Conservation (phyloP, 2,329 filamentous ascomycete genomes). For the Septoria linicola region DNA sequence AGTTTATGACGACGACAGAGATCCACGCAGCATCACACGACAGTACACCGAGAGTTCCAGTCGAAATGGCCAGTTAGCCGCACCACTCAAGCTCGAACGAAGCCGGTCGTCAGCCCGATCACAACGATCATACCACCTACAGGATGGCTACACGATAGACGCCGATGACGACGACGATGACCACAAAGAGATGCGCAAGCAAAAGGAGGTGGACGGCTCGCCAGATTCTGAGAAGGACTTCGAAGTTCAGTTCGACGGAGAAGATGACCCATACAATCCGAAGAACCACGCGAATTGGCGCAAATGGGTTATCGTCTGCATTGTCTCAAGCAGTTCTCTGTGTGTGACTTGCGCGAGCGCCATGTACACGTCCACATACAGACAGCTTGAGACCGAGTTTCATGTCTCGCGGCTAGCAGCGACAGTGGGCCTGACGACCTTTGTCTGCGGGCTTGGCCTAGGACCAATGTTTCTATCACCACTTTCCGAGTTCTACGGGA, state of each 20-base stretch:
- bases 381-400: slow-evolving; percentile 74
- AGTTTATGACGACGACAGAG: no score
- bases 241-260: slow-evolving; percentile 73
- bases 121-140: slow-evolving; percentile 31
- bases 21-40: no score
- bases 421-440: slow-evolving; percentile 77
- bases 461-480: slow-evolving; percentile 59
- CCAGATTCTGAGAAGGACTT: slow-evolving; percentile 49
- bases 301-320: slow-evolving; percentile 77
- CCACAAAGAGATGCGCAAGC: background rate
- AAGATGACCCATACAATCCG: slow-evolving; percentile 71
- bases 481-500: slow-evolving; percentile 67
- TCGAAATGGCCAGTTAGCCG: background rate
- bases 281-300: slow-evolving; percentile 63
- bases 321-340: slow-evolving; percentile 71
- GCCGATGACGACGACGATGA: slow-evolving; percentile 17
- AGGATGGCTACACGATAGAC: slow-evolving; percentile 33
- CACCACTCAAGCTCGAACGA: slow-evolving; percentile 8
- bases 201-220: background rate
- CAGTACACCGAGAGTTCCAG: no score
- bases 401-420: slow-evolving; percentile 68
- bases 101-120: slow-evolving; percentile 33
- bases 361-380: slow-evolving; percentile 75
- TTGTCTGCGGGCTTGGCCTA: slow-evolving; percentile 56
- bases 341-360: slow-evolving; percentile 57